These are phyloP conservation scores for Filosporella fistucella DNA, from an alignment of 495 filamentous ascomycete species.

Conservation along the genomic window DNA sequence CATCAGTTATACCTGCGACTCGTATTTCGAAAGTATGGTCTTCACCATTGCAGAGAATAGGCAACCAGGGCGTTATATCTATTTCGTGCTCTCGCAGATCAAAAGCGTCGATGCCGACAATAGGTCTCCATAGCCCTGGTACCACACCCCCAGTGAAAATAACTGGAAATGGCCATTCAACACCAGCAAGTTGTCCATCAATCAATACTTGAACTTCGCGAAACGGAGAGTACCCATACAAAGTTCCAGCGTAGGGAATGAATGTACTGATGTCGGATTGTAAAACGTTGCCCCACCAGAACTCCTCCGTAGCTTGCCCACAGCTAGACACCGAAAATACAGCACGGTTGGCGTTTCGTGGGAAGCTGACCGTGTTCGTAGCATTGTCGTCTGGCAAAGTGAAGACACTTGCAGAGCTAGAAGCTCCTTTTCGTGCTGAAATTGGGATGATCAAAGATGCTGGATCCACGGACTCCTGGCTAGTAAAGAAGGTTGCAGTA, in stretches of 20 bases:
- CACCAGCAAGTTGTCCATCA: slow-evolving; percentile 70
- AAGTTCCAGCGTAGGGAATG: slow-evolving; percentile 41
- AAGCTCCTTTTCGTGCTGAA: slow-evolving; percentile 51
- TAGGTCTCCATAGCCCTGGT: slow-evolving; percentile 77
- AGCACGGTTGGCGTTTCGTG: slow-evolving; percentile 60
- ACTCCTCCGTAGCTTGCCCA: slow-evolving; percentile 77
- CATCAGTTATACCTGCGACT: slow-evolving; percentile 59
- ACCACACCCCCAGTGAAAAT: slow-evolving; percentile 87
- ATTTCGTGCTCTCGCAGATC: slow-evolving; percentile 80
- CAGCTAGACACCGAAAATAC: slow-evolving; percentile 73
- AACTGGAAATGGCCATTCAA: slow-evolving; percentile 80
- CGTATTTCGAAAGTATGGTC: slow-evolving; percentile 68
- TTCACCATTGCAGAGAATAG: slow-evolving; percentile 58
- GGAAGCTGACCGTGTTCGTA: slow-evolving; percentile 51
- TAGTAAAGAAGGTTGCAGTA: slow-evolving; percentile 69
- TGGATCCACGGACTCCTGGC: slow-evolving; percentile 31
- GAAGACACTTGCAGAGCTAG: slow-evolving; percentile 61
- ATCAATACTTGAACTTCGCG: slow-evolving; percentile 80
- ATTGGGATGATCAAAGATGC: slow-evolving; percentile 73
- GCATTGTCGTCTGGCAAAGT: slow-evolving; percentile 63
- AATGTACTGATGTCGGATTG: slow-evolving; percentile 60
- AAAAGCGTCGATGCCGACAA: slow-evolving; percentile 81
- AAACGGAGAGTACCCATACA: slow-evolving; percentile 74
- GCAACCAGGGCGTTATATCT: slow-evolving; percentile 76
- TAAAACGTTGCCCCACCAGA: slow-evolving; percentile 88